Evolutionary conservation across 2,329 filamentous ascomycete species (phyloP), one percentile per base, ranked within the genome.

Genomic region (Plenodomus tracheiphilus): DNA sequence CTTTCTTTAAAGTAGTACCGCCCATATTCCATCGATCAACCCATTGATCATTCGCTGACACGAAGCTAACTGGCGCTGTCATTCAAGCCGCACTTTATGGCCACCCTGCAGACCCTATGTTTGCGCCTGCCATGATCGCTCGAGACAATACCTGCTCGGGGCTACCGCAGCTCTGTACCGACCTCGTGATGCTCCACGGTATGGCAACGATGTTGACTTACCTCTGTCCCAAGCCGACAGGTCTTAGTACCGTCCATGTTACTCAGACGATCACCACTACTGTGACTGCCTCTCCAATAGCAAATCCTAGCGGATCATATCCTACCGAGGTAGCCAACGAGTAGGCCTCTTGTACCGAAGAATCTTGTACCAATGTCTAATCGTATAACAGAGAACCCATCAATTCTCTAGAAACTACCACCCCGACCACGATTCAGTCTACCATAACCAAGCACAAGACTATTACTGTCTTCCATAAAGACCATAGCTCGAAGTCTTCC

Each of bases 131-230:
- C 18, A 41, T 58, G 35, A 40, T 32, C 35, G 37, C 49, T 43
- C 51, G 52, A 34, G 46, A 50, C 16, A 35, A 21, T n/a, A n/a
- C n/a, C 45, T 64, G 60, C 19, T 19, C 45, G 3, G 40, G 46
- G 53, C 48, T 57, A 16, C 57, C 61, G 13, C 51, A 47, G 41
- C 52, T 66, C 15, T 66, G 63, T 44, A 64, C 62, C 7, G 58
- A 48, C n/a, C 13, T 48, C 5, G 60, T 42, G 13, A 46, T 56
- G 46, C 39, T 65, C 20, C 34, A 46, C 9, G 60, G 60, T 15
- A 17, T 38, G 16, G 43, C 53, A n/a, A 65, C 51, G 4, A 56
- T 40, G n/a, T 32, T 65, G 18, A 64, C 61, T 25, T 66, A 64
- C 28, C 41, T 65, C 6, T 66, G 63, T 34, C 53, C 60, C 7